Base-by-base conservation (phyloP, 441 rosid genomes). In the Sinapis alba region DNA sequence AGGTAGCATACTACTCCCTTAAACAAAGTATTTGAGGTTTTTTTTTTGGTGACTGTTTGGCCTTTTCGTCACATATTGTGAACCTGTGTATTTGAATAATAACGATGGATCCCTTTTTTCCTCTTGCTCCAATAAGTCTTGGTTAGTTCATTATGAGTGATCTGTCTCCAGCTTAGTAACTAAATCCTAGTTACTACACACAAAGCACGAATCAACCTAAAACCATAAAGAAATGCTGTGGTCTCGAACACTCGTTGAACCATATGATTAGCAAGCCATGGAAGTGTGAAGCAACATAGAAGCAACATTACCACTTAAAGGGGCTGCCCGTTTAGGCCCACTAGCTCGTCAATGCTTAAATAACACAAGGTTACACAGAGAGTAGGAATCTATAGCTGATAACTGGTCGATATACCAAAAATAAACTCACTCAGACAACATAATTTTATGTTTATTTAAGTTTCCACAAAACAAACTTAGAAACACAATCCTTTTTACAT, bases 401-500 rank as follows among this genome's bases (percentile, higher is more conserved):
- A 57, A 60, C 38, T 21, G 54, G 72, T 47, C 36, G 72, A 19
- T 43, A 58, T 66, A 63, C 27, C 18, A 34, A 58, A 7, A 27
- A 24, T 0, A 50, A 6, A 28, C 26, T 47, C 28, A 16, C 13
- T 20, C 59, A 51, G 21, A 75, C 73, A 75, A 43, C 23, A 56
- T 2, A 38, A 62, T 7, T 16, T 77, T 71, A 71, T 7, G 26
- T 58, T 77, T 43, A 69, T 64, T 54, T 12, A 76, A 41, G 70
- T 43, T 69, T 56, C 65, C 26, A 54, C 62, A 73, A 72, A 41
- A 72, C 65, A 53, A 54, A 54, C 59, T 41, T 68, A 67, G 61
- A 72, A 53, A 68, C 57, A 57, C 56, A 28, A 16, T 7, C 69
- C 67, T 36, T 72, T 72, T 68, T 68, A 73, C 78, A 69, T 73